A percentile compares a stretch with the other conserved stretches of the same genome.
These are phyloP conservation scores for Fusarium annulatum DNA, from an alignment of 2,329 filamentous ascomycete genomes.

Conservation along the genomic window DNA sequence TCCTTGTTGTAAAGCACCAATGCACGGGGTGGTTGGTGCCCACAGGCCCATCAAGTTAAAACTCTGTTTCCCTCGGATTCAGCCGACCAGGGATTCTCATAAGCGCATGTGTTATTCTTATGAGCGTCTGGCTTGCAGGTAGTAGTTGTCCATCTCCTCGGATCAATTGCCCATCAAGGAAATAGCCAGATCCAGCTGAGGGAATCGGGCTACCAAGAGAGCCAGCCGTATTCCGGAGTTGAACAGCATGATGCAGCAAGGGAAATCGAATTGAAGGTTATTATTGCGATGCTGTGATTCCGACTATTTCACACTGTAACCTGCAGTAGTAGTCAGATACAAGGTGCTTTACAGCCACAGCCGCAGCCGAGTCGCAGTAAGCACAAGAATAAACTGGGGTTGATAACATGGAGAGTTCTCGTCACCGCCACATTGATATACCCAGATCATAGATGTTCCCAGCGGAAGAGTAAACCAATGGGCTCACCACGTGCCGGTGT, in stretches of 20 bases:
- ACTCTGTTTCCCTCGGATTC: conserved; percentile 26
- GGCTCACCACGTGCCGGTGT: conserved; percentile 20
- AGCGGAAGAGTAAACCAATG: conserved; percentile 35
- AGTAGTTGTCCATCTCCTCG: not conserved
- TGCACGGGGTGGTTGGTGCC: conserved; percentile 22
- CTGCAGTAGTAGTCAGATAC: conserved; percentile 1
- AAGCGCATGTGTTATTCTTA: not conserved
- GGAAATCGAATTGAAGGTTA: conserved; percentile 16
- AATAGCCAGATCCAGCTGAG: conserved; percentile 25
- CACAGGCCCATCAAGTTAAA: conserved; percentile 28
- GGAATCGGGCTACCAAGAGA: conserved; percentile 8
- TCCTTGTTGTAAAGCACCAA: conserved; percentile 2
- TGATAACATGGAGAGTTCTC: conserved; percentile 12
- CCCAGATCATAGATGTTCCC: not conserved
- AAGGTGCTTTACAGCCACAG: conserved; percentile 15
- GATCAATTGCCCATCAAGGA: conserved; percentile 18
- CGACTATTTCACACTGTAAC: conserved; percentile 1
- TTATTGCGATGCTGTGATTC: conserved; percentile 9
- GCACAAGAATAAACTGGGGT: conserved; percentile 8
- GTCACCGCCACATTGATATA: conserved; percentile 9
- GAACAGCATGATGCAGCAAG: conserved; percentile 32
- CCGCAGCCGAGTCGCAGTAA: conserved; percentile 9
- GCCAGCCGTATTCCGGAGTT: conserved; percentile 31
- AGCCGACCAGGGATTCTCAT: conserved; percentile 39
- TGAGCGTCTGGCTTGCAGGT: conserved; percentile 8